A percentile compares a stretch with the other conserved stretches of the same genome.
These are phyloP conservation scores for Castanospermum australe DNA, from an alignment of 306 rosid species.

Conservation along the genomic window DNA sequence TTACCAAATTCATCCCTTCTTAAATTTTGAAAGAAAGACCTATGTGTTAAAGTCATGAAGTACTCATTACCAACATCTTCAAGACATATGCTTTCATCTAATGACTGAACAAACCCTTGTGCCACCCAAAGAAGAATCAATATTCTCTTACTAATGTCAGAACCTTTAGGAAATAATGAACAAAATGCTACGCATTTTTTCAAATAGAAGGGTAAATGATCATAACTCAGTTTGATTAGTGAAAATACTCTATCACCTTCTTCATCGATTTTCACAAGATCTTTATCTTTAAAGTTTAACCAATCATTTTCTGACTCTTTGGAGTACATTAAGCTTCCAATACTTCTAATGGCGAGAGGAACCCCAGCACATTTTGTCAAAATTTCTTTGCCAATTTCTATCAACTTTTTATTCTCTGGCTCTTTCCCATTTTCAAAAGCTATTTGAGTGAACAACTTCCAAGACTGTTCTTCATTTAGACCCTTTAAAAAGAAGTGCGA, in stretches of 20 bases:
- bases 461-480: background rate
- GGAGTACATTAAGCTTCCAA: background rate
- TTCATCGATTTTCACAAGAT: background rate
- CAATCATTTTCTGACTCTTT: background rate
- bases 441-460: background rate
- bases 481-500: background rate
- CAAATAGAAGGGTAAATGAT: background rate
- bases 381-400: background rate
- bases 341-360: constrained; percentile 10
- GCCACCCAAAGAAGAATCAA: constrained; percentile 25
- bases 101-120: background rate
- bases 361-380: background rate
- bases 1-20: accelerated
- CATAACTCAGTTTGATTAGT: background rate
- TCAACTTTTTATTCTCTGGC: background rate
- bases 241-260: background rate
- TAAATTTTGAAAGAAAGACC: background rate
- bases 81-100: background rate
- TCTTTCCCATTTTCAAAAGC: constrained; percentile 9
- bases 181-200: constrained; percentile 10
- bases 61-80: constrained; percentile 4
- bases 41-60: background rate
- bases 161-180: constrained; percentile 16
- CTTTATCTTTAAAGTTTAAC: background rate
- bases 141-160: accelerated